Evolutionary conservation across 768 basidiomycete species (phyloP), one percentile per base, ranked within the genome.

Genomic region (Boletus speciosus): DNA sequence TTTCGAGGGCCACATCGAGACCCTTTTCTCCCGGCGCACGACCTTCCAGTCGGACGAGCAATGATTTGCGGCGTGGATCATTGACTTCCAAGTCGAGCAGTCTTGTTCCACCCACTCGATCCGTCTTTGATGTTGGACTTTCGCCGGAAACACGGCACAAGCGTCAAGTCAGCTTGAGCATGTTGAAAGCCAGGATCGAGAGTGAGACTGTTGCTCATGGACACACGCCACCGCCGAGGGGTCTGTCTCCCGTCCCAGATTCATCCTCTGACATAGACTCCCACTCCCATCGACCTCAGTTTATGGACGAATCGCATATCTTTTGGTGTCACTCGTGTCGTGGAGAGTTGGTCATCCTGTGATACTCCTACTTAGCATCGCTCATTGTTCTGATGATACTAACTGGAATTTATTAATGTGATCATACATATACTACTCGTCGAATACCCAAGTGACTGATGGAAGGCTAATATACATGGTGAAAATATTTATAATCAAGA

Each of bases 161-260:
- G 65, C 86, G 91, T 51, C 81, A 84, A 61, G 83, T 91, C 61
- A 90, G 88, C 71, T 71, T 94, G 61, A 83, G 86, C 70, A 94
- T 95, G 89, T 81, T 95, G 47, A 93, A 92, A 65, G 91, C 90
- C 21, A 83, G 92, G 41, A 94, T 94, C 61, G 89, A 93, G 56
- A 87, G 88, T 66, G 92, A 94, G 69, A 73, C 78, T 19, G 82
- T 78, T 15, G 59, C 61, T 32, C 62, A 72, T 15, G 70, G 74
- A 36, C 74, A 73, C 32, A 76, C 81, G 2, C 72, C 78, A 11
- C 83, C 82, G 4, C 82, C 82, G 19, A 74, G 84, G 47, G 75
- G 78, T 14, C 71, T 84, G 49, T 85, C 85, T 36, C 81, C 81
- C 23, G 76, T 80, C 31, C 78, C 78, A 29, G 71, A 69, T 34